Evolutionary conservation across 306 rosid genomes (phyloP).

Genomic region (Medicago ruthenica): DNA sequence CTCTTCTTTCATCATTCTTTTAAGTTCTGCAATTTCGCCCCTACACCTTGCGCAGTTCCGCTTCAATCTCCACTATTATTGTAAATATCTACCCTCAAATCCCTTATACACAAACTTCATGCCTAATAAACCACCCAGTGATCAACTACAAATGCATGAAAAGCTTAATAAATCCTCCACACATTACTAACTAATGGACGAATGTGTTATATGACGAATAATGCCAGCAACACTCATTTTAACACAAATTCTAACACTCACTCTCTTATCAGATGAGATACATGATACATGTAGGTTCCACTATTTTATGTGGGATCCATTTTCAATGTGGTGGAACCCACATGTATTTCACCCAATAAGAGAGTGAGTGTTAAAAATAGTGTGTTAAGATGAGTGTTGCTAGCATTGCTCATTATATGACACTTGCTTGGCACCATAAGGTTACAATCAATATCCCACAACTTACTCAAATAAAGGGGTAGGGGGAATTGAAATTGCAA

Average conservation of each 20-base stretch:
- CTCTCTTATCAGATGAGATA: too few species aligned
- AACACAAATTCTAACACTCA: too few species aligned
- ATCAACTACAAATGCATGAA: slow-evolving; percentile 22
- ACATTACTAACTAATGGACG: slow-evolving; percentile 3
- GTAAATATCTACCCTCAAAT: slow-evolving; percentile 20
- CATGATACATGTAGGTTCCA: too few species aligned
- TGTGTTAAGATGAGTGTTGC: too few species aligned
- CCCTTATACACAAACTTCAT: slow-evolving; percentile 1
- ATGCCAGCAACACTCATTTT: too few species aligned
- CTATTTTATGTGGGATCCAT: too few species aligned
- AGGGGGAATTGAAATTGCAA: background rate
- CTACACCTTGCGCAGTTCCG: slow-evolving; percentile 27
- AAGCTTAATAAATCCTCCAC: background rate
- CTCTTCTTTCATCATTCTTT: slow-evolving; percentile 4
- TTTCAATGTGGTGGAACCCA: too few species aligned
- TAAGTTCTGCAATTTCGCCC: slow-evolving; percentile 22
- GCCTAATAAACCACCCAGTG: slow-evolving; percentile 9
- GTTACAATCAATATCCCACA: background rate
- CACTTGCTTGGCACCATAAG: background rate
- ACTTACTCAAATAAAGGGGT: background rate
- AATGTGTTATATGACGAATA: background rate
- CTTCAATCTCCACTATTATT: slow-evolving; percentile 11
- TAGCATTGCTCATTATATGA: background rate
- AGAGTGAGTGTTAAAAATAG: too few species aligned
- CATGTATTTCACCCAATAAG: too few species aligned